These are phyloP conservation scores for Globisporangium cylindrosporum DNA, from an alignment of 352 stramenopile genomes.

Conservation along the genomic window DNA sequence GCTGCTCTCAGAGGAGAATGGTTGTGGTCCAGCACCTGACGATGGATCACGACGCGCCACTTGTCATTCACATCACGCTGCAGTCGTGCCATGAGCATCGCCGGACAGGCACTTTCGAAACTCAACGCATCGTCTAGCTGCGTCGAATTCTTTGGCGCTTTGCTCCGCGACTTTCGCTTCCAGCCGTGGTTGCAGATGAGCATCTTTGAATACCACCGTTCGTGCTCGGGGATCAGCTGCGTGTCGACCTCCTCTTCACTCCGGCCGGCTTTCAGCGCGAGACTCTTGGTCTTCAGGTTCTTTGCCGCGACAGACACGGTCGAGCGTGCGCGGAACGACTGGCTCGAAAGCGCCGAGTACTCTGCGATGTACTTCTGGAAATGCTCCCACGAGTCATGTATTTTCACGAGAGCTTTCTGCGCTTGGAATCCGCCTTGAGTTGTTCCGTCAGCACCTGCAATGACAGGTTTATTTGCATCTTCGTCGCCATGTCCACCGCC, in stretches of 20 bases:
- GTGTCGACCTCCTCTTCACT: conserved; percentile 17
- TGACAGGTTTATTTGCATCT: neutral
- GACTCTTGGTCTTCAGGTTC: conserved; percentile 51
- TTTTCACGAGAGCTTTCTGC: conserved; percentile 36
- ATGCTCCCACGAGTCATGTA: conserved; percentile 52
- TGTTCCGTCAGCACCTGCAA: neutral
- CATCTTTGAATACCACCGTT: conserved; percentile 79
- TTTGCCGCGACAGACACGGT: conserved; percentile 56
- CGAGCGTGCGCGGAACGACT: conserved; percentile 74
- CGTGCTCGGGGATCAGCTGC: conserved; percentile 45
- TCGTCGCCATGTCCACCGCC: neutral
- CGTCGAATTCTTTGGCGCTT: conserved; percentile 16
- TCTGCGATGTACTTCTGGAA: conserved; percentile 56
- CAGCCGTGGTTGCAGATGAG: conserved; percentile 74
- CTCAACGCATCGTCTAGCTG: conserved; percentile 1
- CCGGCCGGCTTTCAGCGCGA: conserved; percentile 41
- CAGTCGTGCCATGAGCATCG: conserved; percentile 63
- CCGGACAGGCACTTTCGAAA: conserved; percentile 36
- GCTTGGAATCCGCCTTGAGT: conserved; percentile 16
- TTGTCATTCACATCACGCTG: conserved; percentile 60
- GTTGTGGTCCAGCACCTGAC: conserved; percentile 65
- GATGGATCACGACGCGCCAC: conserved; percentile 69
- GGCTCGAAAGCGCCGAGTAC: conserved; percentile 55
- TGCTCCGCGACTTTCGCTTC: conserved; percentile 62
- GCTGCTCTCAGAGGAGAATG: conserved; percentile 25